Conservation (phyloP, 2,329 filamentous ascomycete species). For the Fusarium nodosum region DNA sequence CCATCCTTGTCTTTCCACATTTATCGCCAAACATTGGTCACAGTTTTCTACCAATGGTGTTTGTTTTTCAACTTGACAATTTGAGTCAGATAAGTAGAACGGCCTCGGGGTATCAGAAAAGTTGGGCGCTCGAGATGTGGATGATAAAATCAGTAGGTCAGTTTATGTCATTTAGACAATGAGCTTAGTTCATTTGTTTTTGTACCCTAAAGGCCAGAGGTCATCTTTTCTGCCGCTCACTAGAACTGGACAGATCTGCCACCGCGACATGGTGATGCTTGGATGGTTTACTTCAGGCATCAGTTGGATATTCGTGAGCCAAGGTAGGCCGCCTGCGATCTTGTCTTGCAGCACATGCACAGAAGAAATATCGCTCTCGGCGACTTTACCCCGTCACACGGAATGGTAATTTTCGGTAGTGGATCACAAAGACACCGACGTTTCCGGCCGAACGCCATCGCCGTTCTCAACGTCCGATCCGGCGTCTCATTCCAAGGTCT, state of each 20-base stretch:
- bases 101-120: too few species aligned
- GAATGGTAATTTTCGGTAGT: conserved; percentile 32
- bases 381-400: conserved; percentile 27
- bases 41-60: conserved; percentile 15
- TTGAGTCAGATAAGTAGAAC: not conserved
- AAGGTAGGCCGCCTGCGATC: not conserved
- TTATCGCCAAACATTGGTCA: conserved; percentile 11
- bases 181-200: too few species aligned
- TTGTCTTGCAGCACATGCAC: conserved; percentile 4
- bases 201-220: too few species aligned
- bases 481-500: conserved; percentile 1
- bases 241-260: not conserved
- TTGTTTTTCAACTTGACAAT: conserved; percentile 1
- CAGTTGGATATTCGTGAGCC: not conserved
- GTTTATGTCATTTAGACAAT: too few species aligned
- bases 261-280: not conserved
- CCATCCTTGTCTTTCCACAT: conserved; percentile 42
- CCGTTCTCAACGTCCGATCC: conserved; percentile 33
- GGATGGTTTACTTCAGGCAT: not conserved
- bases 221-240: too few species aligned
- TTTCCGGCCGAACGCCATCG: conserved; percentile 44
- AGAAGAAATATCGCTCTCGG: conserved; percentile 7
- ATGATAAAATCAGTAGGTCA: too few species aligned
- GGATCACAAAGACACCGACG: conserved; percentile 40
- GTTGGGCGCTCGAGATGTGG: too few species aligned